Base-by-base conservation (phyloP, 441 rosid species). In the Gossypium aridum region DNA sequence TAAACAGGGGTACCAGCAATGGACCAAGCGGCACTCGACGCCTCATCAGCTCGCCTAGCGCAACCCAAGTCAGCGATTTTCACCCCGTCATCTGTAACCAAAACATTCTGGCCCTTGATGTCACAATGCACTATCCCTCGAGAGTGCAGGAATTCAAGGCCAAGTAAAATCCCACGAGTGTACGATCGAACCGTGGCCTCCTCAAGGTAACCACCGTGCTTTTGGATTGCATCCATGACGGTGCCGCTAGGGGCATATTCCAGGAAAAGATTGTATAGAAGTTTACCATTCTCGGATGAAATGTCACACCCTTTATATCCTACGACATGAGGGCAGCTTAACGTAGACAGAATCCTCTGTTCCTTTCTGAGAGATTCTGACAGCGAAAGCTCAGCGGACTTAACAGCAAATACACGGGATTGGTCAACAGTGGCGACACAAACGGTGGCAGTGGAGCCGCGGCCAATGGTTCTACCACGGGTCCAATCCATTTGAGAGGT, bases 51-150 rank as follows among this genome's bases (percentile, higher is more conserved):
- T 77, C 75, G 64, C 75, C 61, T 86, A 12, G 98, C 88, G 26
- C 93, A 89, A 8, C 97, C 98, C 62, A 93, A 85, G 72, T 93
- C 98, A 6, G 89, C 92, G 34, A 91, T 84, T 78, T 86, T 90
- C 3, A 82, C 85, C 43, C 87, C 92, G 4, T 76, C 84, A 3
- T 23, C 63, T 0, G 81, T 78, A 26, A 93, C 73, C 77, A 93
- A 75, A 63, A 91, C 67, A 63, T 93, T 93, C 22, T 75, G 83
- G 20, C 86, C 68, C 80, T 93, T 93, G 1, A 91, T 78, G 83
- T 91, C 98, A 67, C 96, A 85, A 80, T 93, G 98, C 59, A 73
- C 88, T 3, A 91, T 72, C 0, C 92, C 98, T 6, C 64, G 69
- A 5, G 80, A 74, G 73, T 90, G 96, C 74, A 93, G 76, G 70